phyloP scores from a whole-genome alignment of 2,329 filamentous ascomycete genomes.

The Didymella exigua region DNA sequence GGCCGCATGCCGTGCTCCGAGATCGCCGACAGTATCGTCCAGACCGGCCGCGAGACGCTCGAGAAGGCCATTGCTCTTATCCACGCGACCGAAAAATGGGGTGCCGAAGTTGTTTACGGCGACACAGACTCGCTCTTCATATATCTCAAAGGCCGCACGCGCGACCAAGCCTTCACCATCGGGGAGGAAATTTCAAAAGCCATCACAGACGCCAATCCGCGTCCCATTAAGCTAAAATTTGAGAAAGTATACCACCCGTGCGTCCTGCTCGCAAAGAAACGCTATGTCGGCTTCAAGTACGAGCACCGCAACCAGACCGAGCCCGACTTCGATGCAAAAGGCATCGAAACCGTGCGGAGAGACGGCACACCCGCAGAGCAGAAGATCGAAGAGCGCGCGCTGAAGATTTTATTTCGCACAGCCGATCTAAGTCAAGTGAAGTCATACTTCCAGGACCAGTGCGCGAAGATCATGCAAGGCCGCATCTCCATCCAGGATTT shows the following conservation, averaged over 20 bases:
- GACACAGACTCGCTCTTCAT: conserved; percentile 97
- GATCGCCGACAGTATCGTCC: conserved; percentile 97
- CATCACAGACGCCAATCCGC: conserved; percentile 87
- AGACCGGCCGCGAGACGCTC: conserved; percentile 91
- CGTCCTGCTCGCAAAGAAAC: conserved; percentile 92
- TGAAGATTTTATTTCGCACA: conserved; percentile 88
- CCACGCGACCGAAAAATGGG: conserved; percentile 85
- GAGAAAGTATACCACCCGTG: conserved; percentile 98
- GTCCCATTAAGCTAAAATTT: conserved; percentile 93
- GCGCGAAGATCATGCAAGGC: conserved; percentile 88
- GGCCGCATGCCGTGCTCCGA: conserved; percentile 98
- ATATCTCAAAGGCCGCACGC: conserved; percentile 83
- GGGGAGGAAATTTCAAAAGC: conserved; percentile 89
- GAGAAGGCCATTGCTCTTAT: conserved; percentile 93
- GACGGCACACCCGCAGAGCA: conserved; percentile 96
- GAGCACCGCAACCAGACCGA: conserved; percentile 75
- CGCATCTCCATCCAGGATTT: conserved; percentile 92
- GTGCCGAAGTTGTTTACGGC: conserved; percentile 95
- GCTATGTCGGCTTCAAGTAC: conserved; percentile 98
- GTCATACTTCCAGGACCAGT: conserved; percentile 86
- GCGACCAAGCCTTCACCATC: conserved; percentile 87
- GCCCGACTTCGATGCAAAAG: conserved; percentile 96
- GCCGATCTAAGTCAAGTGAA: conserved; percentile 89
- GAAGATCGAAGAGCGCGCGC: conserved; percentile 91
- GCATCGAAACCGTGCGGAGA: conserved; percentile 94